A percentile compares a stretch with the other conserved stretches of the same genome.
Evolutionary conservation across 768 basidiomycete species (phyloP).

Genomic region (Naganishia randhawae): DNA sequence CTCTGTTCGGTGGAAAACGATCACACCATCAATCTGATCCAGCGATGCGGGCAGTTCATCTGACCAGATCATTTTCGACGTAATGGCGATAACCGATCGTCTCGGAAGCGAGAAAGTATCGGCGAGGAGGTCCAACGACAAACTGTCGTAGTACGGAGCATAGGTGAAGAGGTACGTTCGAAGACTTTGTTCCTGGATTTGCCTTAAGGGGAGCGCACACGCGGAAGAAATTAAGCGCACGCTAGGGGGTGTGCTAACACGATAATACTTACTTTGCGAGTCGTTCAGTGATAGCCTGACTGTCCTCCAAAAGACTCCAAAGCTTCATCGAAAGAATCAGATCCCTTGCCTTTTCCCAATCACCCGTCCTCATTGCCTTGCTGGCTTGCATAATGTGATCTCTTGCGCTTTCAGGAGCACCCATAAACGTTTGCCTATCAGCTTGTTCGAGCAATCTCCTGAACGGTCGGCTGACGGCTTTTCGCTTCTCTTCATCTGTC

Average conservation of each 20-base stretch:
- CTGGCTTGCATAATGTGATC: constrained; percentile 99
- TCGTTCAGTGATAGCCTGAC: constrained; percentile 84
- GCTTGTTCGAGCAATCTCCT: constrained; percentile 90
- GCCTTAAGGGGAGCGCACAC: constrained; percentile 61
- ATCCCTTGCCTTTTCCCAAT: constrained; percentile 94
- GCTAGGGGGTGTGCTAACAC: constrained; percentile 39
- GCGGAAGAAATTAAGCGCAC: constrained; percentile 10
- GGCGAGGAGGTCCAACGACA: constrained; percentile 82
- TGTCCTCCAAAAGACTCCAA: constrained; percentile 94
- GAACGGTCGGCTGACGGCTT: constrained; percentile 94
- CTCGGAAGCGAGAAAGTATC: constrained; percentile 79
- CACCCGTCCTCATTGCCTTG: constrained; percentile 90
- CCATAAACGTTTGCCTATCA: constrained; percentile 94
- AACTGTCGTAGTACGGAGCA: constrained; percentile 83
- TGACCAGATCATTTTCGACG: constrained; percentile 98
- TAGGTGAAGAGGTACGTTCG: constrained; percentile 98
- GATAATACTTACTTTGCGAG: constrained; percentile 66
- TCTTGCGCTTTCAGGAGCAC: constrained; percentile 94
- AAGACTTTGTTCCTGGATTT: constrained; percentile 96
- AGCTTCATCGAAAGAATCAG: constrained; percentile 94
- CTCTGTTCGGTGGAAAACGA: constrained; percentile 90
- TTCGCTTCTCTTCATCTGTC: constrained; percentile 86
- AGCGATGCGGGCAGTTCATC: constrained; percentile 86
- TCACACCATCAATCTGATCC: constrained; percentile 81
- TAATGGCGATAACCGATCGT: constrained; percentile 78